Evolutionary conservation across 2,329 filamentous ascomycete species (phyloP), one percentile per base, ranked within the genome.

Genomic region (Acephala macrosclerotiorum): DNA sequence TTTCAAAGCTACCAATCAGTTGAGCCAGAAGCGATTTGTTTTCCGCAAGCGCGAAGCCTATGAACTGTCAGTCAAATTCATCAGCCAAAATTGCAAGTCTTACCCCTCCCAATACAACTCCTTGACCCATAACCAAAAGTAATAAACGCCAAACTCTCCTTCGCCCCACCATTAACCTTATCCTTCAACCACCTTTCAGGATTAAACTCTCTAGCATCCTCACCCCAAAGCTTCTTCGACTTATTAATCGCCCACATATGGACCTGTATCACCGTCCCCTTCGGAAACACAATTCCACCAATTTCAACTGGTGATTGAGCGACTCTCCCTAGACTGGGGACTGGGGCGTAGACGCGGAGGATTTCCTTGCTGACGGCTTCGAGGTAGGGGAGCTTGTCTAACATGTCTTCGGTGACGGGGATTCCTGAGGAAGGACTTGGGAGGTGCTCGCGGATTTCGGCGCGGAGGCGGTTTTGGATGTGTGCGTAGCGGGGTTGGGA

Each of bases 111-210:
- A 72, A 97, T 96, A 75, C 94, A 97, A 72, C 89, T 91, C 59
- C 93, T 82, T 3, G 92, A 91, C 0, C 94, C 94, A 75, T 96
- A 92, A 60, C 96, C 77, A 79, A 97, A 97, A 0, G 92, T 94
- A 79, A 94, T 76, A 74, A 91, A 89, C 0, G 89, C 86, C 76
- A 90, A 96, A 77, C 94, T 94, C 70, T 85, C 91, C 18, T 84
- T 82, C 0, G 92, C 90, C 14, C 91, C 91, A 9, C 92, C 92
- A 60, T 90, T 89, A 1, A 83, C 82, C 66, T 79, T 56, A 35
- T 57, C 68, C 36, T 70, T 81, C 75, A 89, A 83, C 91, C 91
- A 94, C 18, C 92, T 83, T 51, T 93, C 91, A 0, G 93, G 93
- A 60, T 91, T 87, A 82, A 97, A 97, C 49, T 86, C 80, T 45